Conservation (phyloP, 331 rosid species). For the Dryas integrifolia region DNA sequence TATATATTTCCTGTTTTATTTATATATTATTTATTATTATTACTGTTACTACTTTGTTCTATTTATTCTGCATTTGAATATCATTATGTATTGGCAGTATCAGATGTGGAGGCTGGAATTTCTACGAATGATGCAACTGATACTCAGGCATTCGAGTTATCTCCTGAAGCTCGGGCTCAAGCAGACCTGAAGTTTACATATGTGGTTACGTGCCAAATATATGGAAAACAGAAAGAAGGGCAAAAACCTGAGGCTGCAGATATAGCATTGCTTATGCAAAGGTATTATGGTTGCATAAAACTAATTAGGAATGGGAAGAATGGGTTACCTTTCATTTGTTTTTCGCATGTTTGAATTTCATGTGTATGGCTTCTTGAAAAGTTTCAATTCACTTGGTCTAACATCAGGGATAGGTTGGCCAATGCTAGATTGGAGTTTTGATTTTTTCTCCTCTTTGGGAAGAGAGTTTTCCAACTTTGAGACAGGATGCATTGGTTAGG, state of each 20-base stretch:
- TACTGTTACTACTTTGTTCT: background rate
- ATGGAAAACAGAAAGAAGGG: constrained; percentile 91
- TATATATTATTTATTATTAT: background rate
- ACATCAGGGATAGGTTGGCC: background rate
- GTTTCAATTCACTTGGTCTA: background rate
- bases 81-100: constrained; percentile 20
- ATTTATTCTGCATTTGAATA: constrained; percentile 11
- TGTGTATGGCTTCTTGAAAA: background rate
- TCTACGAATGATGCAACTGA: constrained; percentile 53
- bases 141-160: constrained; percentile 65
- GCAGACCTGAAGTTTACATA: constrained; percentile 94
- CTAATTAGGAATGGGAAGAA: background rate
- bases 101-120: constrained; percentile 76
- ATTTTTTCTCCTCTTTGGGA: background rate
- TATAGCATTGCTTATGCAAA: constrained; percentile 91
- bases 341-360: background rate
- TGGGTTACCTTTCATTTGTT: background rate
- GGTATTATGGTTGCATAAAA: constrained; percentile 33
- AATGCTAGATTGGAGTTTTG: background rate
- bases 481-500: background rate
- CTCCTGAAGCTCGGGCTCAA: constrained; percentile 88
- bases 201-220: constrained; percentile 87
- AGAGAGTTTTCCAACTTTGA: background rate
- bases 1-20: background rate
- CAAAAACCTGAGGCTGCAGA: constrained; percentile 95